Evolutionary conservation across 805 yeast genomes (phyloP), one percentile per base, ranked within the genome.

Genomic region (Pichia heedii): DNA sequence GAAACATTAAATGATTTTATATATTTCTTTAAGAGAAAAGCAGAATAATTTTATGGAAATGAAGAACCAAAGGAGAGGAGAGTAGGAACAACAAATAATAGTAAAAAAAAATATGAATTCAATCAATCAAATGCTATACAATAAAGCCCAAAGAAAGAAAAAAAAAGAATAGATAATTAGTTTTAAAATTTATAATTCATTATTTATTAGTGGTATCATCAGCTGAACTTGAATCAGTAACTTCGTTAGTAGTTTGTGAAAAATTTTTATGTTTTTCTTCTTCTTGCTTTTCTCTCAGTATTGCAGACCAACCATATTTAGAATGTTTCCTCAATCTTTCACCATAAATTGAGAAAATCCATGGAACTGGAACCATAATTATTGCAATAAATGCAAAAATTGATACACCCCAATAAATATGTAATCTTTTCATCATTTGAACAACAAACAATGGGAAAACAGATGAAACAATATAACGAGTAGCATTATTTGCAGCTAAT

Each of bases 361-460:
- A 83, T 12, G 90, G 90, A 40, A 81, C 80, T 13, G 90, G 89
- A 19, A 79, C 66, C 77, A 83, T 67, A 0, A 78, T 82, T 27
- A 87, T 61, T 9, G 86, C 71, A 56, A 83, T 72, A 52, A 82
- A 78, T 0, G 68, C 80, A 61, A 82, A 76, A 8, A 81, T 52
- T 0, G 87, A 74, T 27, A 82, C 68, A 11, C 95, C 96, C 94
- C 95, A 86, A 53, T 76, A 84, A 51, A 80, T 75, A 33, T 78
- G 78, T 55, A 88, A 67, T 36, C 71, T 78, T 18, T 71, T 59
- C 66, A 82, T 81, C 95, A 88, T 84, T 63, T 87, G 96, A 19
- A 79, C 74, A 1, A 88, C 84, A 65, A 88, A 87, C 46, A 88
- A 68, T 44, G 96, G 96, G 70, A 88, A 81, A 19, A 79, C 84